Evolutionary conservation across 1,284 basidiomycete species (phyloP), one percentile per base, ranked within the genome.

Genomic region (Ustilago xerochloae): DNA sequence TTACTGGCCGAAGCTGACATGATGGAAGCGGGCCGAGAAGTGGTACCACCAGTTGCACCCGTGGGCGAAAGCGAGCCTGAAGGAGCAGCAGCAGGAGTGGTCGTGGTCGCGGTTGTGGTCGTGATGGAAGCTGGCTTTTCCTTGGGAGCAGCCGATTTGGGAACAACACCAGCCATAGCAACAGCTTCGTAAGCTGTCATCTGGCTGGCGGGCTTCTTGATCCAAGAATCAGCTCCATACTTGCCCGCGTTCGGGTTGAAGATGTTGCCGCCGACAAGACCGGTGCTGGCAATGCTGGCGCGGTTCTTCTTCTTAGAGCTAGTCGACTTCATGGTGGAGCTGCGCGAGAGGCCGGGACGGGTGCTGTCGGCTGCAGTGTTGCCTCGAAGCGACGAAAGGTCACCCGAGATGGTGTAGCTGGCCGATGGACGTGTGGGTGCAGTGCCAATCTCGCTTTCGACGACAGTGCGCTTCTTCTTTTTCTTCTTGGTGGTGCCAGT

Each of bases 381-480:
- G 41, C 36, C 49, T 24, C 70, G 66, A 33, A 77, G 47, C 10
- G 71, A 64, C 5, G 67, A 59, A 10, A 68, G 76, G 28, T 75
- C 77, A 26, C 75, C 75, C 24, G 72, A 60, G 26, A 79, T 50
- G 13, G 67, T 63, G 46, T 76, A 54, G 65, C 53, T 67, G 47
- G 64, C 69, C 8, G 74, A 57, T 10, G 69, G 60, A 13, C 79
- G 70, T 15, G 80, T 81, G 7, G 80, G 54, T 12, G 74, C 63
- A 12, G 80, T 81, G 8, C 80, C 80, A 12, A 81, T 67, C 67
- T 81, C 80, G 51, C 80, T 81, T 18, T 78, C 80, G n/a, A 75
- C 72, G 1, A 47, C 52, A 26, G 70, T n/a, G 16, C 61, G 63
- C 57, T 64, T 65, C 61, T 76, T 77, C 58, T 72, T 77, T 62